Evolutionary conservation across 2,329 filamentous ascomycete genomes (phyloP).

Genomic region (Chaetomium sp.): DNA sequence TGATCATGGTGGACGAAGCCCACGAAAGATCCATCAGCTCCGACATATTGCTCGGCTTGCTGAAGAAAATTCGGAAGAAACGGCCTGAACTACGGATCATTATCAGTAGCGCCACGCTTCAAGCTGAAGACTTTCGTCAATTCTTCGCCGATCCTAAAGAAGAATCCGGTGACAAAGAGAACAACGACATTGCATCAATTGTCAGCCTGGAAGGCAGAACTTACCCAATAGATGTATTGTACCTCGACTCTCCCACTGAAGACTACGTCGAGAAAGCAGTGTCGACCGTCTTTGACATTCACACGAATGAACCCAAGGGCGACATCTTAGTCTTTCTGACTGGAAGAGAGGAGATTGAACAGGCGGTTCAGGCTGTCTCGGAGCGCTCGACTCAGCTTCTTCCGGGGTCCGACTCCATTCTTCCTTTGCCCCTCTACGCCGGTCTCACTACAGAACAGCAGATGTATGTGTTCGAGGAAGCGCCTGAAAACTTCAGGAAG

Average conservation of each 20-base stretch:
- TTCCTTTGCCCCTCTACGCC: constrained; percentile 77
- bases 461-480: constrained; percentile 86
- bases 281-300: constrained; percentile 80
- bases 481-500: constrained; percentile 76
- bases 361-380: constrained; percentile 68
- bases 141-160: constrained; percentile 58
- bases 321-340: constrained; percentile 91
- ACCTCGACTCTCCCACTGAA: constrained; percentile 69
- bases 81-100: constrained; percentile 79
- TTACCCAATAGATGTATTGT: constrained; percentile 82
- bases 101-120: constrained; percentile 86
- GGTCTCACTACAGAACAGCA: constrained; percentile 86
- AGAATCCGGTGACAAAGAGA: constrained; percentile 26
- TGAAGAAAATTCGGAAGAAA: constrained; percentile 83
- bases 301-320: constrained; percentile 70
- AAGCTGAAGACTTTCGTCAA: constrained; percentile 75
- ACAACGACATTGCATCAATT: constrained; percentile 48
- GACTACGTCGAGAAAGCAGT: constrained; percentile 82
- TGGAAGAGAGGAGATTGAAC: constrained; percentile 87
- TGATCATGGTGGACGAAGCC: constrained; percentile 97
- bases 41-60: constrained; percentile 78
- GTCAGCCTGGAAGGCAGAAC: constrained; percentile 82
- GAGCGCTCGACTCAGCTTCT: constrained; percentile 62
- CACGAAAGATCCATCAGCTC: constrained; percentile 91
- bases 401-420: constrained; percentile 51